A percentile compares a stretch with the other conserved stretches of the same genome.
Evolutionary conservation across 306 rosid genomes (phyloP).

Genomic region (Quercus gilva): DNA sequence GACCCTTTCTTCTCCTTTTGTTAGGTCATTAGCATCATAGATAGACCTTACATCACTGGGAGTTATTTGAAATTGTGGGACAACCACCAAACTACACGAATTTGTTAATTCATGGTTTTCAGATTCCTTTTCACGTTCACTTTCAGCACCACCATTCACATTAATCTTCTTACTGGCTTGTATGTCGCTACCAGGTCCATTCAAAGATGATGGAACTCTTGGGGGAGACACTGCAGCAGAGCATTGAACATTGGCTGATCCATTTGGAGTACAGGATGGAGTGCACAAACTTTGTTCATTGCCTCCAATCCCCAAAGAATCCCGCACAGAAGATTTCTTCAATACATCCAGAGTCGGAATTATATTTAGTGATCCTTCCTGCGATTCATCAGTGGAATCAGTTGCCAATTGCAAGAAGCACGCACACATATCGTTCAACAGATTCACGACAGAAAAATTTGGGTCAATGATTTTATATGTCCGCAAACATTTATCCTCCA

Average conservation of each 20-base stretch:
- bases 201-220: slow-evolving; percentile 16
- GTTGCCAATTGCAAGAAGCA: slow-evolving; percentile 62
- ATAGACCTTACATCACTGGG: slow-evolving; percentile 39
- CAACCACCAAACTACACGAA: slow-evolving; percentile 35
- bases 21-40: slow-evolving; percentile 53
- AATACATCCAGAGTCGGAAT: slow-evolving; percentile 37
- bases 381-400: slow-evolving; percentile 57
- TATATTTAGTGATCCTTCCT: slow-evolving; percentile 51
- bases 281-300: slow-evolving; percentile 30
- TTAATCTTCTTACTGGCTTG: slow-evolving; percentile 25
- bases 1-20: slow-evolving; percentile 84
- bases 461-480: slow-evolving; percentile 61
- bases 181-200: slow-evolving; percentile 24
- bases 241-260: slow-evolving; percentile 27
- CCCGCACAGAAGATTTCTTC: slow-evolving; percentile 36
- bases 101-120: slow-evolving; percentile 30
- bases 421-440: slow-evolving; percentile 63
- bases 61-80: slow-evolving; percentile 34
- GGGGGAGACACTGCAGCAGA: slow-evolving; percentile 30
- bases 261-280: slow-evolving; percentile 32
- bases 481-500: slow-evolving; percentile 74
- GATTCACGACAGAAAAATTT: slow-evolving; percentile 59
- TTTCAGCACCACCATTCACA: slow-evolving; percentile 29
- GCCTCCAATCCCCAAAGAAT: slow-evolving; percentile 24
- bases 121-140: slow-evolving; percentile 28